Evolutionary conservation across 305 asterid species (phyloP).

Genomic region (Petunia hybrid): DNA sequence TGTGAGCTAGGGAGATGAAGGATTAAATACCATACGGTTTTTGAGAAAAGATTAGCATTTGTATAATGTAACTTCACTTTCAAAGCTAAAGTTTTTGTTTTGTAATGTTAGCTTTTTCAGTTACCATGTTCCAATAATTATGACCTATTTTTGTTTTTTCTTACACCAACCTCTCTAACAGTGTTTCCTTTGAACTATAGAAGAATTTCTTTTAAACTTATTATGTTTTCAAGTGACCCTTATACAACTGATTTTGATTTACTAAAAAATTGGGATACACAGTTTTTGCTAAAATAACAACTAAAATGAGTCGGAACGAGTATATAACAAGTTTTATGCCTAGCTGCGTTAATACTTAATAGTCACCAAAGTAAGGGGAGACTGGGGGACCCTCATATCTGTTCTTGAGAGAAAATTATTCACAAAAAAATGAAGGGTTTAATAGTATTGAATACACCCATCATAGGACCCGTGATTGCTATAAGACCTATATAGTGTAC

Average conservation of each 20-base stretch:
- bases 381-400: background rate
- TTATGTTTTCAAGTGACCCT: too few relatives aligned
- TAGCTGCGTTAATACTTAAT: too few relatives aligned
- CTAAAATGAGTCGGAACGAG: too few relatives aligned
- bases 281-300: too few relatives aligned
- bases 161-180: too few relatives aligned
- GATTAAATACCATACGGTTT: background rate
- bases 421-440: background rate
- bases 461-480: slow-evolving; percentile 61
- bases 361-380: background rate
- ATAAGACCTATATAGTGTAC: slow-evolving; percentile 33
- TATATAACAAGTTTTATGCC: too few relatives aligned
- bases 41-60: background rate
- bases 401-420: background rate
- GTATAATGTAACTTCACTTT: background rate
- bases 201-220: too few relatives aligned
- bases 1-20: background rate
- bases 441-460: slow-evolving; percentile 49
- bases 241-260: too few relatives aligned
- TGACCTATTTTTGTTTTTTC: too few relatives aligned
- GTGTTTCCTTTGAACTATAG: too few relatives aligned
- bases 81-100: background rate
- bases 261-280: too few relatives aligned
- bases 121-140: too few relatives aligned
- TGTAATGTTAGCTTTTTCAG: background rate